Conservation (phyloP, 352 stramenopile genomes). For the Globisporangium cederbergense region DNA sequence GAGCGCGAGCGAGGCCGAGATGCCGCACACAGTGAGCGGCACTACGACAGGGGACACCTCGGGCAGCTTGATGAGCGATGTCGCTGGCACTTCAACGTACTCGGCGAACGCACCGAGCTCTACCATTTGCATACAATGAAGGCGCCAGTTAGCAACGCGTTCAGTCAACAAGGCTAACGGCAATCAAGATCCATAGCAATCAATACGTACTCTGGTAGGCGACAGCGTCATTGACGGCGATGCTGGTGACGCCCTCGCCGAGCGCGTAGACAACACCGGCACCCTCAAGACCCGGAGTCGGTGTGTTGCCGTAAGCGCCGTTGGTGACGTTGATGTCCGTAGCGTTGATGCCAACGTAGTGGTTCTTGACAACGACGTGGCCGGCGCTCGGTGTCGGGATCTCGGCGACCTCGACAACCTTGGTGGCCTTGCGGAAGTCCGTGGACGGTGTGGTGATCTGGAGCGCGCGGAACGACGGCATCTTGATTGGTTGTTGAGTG, state of each 20-base stretch:
- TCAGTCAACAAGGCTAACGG: neutral
- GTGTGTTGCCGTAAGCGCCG: conserved; percentile 27
- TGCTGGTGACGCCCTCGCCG: conserved; percentile 36
- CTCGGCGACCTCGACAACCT: conserved; percentile 24
- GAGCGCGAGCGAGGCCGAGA: conserved; percentile 44
- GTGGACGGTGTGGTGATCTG: conserved; percentile 36
- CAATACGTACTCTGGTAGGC: conserved; percentile 34
- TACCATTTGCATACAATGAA: conserved; percentile 1
- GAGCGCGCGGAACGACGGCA: conserved; percentile 29
- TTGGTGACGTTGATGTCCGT: conserved; percentile 64
- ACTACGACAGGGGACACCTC: conserved; percentile 13
- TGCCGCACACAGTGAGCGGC: conserved; percentile 35
- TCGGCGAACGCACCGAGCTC: conserved; percentile 49
- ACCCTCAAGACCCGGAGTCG: conserved; percentile 31
- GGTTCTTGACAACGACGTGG: conserved; percentile 40
- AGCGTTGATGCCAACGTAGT: conserved; percentile 56
- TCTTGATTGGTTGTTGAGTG: conserved; percentile 3
- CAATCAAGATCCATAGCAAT: neutral
- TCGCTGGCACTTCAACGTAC: conserved; percentile 37
- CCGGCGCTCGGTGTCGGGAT: conserved; percentile 23
- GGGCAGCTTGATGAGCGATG: conserved; percentile 30
- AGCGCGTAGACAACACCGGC: conserved; percentile 35
- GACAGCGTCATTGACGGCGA: conserved; percentile 44
- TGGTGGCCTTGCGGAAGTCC: conserved; percentile 34
- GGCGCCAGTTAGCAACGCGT: neutral